Percentiles rank a stretch among this genome's conserved stretches.
Conservation (phyloP, 306 rosid species). For the Cucurbita ficifolia region DNA sequence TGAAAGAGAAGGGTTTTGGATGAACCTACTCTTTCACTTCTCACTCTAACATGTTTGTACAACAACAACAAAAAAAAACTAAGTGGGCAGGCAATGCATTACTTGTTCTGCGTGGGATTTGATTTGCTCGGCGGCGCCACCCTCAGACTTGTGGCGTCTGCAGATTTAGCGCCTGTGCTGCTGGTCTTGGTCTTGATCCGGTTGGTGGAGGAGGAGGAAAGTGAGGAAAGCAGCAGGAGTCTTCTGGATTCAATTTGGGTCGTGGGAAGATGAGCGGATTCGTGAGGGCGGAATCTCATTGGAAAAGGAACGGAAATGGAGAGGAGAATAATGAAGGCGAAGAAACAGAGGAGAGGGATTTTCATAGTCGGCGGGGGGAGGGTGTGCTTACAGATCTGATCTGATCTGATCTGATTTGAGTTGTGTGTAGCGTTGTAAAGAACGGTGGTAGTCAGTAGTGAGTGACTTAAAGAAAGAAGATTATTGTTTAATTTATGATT, state of each 20-base stretch:
- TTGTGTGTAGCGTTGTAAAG: too few relatives aligned
- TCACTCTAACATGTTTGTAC: neutral
- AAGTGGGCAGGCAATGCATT: neutral
- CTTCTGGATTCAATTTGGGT: neutral
- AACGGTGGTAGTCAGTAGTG: too few relatives aligned
- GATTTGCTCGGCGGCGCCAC: neutral
- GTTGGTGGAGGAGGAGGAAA: neutral
- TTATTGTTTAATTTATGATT: too few relatives aligned
- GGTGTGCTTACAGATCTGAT: neutral
- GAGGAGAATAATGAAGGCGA: neutral
- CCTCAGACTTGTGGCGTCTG: neutral
- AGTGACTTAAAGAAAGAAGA: too few relatives aligned
- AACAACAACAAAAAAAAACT: neutral
- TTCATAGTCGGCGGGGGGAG: neutral
- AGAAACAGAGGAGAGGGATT: neutral
- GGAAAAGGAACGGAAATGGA: neutral
- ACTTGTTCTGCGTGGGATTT: constrained; percentile 5
- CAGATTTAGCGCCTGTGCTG: neutral
- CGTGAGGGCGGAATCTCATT: neutral
- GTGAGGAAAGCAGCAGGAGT: neutral
- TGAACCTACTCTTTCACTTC: neutral
- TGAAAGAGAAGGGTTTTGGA: neutral
- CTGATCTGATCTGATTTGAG: too few relatives aligned
- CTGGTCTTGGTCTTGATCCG: neutral
- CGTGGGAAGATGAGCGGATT: neutral